A percentile compares a stretch with the other conserved stretches of the same genome.
These are phyloP conservation scores for Aspergillus hiratsukae DNA, from an alignment of 2,329 filamentous ascomycete species.

Conservation along the genomic window DNA sequence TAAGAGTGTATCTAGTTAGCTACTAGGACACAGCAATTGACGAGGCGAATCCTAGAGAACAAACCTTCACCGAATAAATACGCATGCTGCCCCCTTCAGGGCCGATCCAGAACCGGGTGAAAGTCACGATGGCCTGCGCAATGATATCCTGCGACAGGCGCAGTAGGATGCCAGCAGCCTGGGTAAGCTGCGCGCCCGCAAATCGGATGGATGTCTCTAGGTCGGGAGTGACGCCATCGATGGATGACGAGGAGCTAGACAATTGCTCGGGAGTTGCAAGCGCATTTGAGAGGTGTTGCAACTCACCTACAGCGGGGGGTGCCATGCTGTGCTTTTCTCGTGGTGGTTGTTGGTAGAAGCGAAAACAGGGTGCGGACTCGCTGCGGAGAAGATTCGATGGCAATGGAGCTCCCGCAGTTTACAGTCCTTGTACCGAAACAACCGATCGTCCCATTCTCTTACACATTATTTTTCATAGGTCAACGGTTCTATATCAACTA, in stretches of 20 bases:
- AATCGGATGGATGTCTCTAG: constrained; percentile 43
- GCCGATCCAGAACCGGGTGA: constrained; percentile 73
- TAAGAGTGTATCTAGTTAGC: constrained; percentile 30
- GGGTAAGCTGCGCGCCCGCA: constrained; percentile 42
- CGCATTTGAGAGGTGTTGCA: constrained; percentile 42
- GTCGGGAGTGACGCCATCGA: constrained; percentile 40
- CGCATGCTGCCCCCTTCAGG: constrained; percentile 42
- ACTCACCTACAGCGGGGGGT: constrained; percentile 17
- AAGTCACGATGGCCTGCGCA: constrained; percentile 75
- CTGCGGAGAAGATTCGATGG: not conserved
- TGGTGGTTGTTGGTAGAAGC: constrained; percentile 4
- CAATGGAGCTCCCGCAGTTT: not conserved
- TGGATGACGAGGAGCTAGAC: constrained; percentile 39
- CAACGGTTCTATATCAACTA: not conserved
- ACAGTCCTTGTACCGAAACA: not conserved
- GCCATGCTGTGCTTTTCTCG: constrained; percentile 19
- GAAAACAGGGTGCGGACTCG: not conserved
- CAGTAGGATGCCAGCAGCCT: constrained; percentile 61
- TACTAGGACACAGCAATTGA: not conserved
- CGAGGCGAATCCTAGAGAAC: not conserved
- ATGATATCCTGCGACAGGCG: constrained; percentile 81
- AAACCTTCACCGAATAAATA: constrained; percentile 41
- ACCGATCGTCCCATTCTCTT: no score
- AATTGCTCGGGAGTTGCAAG: constrained; percentile 44
- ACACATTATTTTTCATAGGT: not conserved